A percentile compares a stretch with the other conserved stretches of the same genome.
Conservation (phyloP, 1,139 yeast genomes). For the Petasospora rhodanensis region DNA sequence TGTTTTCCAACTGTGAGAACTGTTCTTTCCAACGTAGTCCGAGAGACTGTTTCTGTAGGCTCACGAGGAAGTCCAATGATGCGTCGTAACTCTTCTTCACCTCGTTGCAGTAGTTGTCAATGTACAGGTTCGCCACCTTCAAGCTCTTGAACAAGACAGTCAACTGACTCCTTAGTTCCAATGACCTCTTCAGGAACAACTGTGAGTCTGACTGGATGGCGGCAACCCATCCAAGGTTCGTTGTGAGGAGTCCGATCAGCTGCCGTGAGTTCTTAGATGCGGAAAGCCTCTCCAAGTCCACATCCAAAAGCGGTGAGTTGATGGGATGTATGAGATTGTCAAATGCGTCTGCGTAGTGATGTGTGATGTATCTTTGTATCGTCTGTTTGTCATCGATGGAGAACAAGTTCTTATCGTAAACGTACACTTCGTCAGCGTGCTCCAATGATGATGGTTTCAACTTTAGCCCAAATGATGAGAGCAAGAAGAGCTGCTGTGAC, state of each 20-base stretch:
- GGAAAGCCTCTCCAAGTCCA: slow-evolving; percentile 18
- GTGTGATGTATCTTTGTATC: slow-evolving; percentile 12
- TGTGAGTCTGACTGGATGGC: slow-evolving; percentile 43
- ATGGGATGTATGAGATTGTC: slow-evolving; percentile 38
- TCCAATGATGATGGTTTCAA: slow-evolving; percentile 40
- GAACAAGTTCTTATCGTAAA: slow-evolving; percentile 56
- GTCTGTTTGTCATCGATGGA: slow-evolving; percentile 17
- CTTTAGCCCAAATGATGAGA: slow-evolving; percentile 62
- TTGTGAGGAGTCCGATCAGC: slow-evolving; percentile 33
- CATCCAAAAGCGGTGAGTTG: slow-evolving; percentile 37
- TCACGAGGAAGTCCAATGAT: slow-evolving; percentile 42
- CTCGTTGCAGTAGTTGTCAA: slow-evolving; percentile 45
- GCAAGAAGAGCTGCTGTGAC: slow-evolving; percentile 46
- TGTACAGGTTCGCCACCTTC: slow-evolving; percentile 54
- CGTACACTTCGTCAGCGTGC: slow-evolving; percentile 43
- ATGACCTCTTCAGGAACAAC: slow-evolving; percentile 30
- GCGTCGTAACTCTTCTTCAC: slow-evolving; percentile 50
- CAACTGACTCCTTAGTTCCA: slow-evolving; percentile 26
- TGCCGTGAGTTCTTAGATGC: slow-evolving; percentile 21
- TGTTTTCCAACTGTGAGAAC: slow-evolving; percentile 36
- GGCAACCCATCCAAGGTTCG: slow-evolving; percentile 49
- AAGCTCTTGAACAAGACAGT: slow-evolving; percentile 45
- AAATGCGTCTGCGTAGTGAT: slow-evolving; percentile 8
- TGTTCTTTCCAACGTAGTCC: slow-evolving; percentile 45
- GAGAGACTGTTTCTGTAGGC: slow-evolving; percentile 44